Base-by-base conservation (phyloP, 768 basidiomycete species). In the Mycena indigotica region DNA sequence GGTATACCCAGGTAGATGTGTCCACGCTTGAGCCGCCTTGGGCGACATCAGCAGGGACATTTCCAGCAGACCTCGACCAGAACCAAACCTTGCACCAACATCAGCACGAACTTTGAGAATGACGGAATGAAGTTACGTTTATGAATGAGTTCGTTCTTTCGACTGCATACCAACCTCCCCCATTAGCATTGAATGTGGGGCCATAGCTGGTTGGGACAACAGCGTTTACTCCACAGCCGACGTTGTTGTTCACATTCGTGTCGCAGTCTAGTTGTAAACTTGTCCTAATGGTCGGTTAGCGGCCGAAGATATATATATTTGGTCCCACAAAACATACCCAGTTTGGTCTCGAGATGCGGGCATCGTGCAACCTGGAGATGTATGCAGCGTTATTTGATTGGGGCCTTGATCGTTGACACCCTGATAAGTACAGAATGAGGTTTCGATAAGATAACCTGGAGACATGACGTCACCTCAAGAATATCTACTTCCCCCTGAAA, bases 81-180 rank as follows among this genome's bases (percentile, higher is more conserved):
- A 88, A 89, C 83, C 85, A 91, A 28, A 90, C 75, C 52, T 84
- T n/a, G n/a, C n/a, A n/a, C n/a, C n/a, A n/a, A n/a, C n/a, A n/a
- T n/a, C n/a, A n/a, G n/a, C n/a, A n/a, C n/a, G n/a, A n/a, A n/a
- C n/a, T n/a, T n/a, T n/a, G n/a, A n/a, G n/a, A n/a, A n/a, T n/a
- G n/a, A n/a, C n/a, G n/a, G n/a, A n/a, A n/a, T n/a, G n/a, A n/a
- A n/a, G n/a, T n/a, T n/a, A n/a, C n/a, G n/a, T n/a, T 84, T 61
- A 91, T 84, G 65, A 75, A 81, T 16, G 63, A 64, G 19, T 69
- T 64, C 0, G 83, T 82, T 35, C 87, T 80, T 67, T 88, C 86
- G 50, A 87, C 75, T 0, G 84, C 88, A 66, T 81, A 87, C 82
- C 81, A 87, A 56, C 86, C 85, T 13, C 85, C 86, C 21, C 84